Base-by-base conservation (phyloP, 257 asterid genomes). In the Scutellaria barbata region DNA sequence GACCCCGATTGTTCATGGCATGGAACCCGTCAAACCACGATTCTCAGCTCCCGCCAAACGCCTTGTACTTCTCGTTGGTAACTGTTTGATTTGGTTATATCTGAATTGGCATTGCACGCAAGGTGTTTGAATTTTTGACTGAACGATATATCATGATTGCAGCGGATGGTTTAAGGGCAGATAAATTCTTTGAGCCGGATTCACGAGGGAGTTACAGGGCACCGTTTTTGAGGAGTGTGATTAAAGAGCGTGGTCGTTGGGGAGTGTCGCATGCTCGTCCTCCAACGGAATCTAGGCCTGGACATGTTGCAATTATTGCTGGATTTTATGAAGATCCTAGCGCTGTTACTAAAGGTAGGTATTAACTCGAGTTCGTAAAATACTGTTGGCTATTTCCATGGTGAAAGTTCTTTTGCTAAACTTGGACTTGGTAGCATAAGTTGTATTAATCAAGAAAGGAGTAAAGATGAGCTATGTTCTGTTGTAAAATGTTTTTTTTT, bases 251-350 rank as follows among this genome's bases (percentile, higher is more conserved):
- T 66, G 99, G 99, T n/a, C 92, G 96, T 37, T 94, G 97, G 97
- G 99, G 99, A 73, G 98, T 94, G 33, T 94, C 99, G 5, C 98
- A 92, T 67, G 98, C 99, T 6, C 96, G 99, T 20, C 99, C 99
- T 51, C 99, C 99, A 5, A 94, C 99, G 2, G 99, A 94, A 76
- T 94, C 98, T 14, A 88, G 98, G 79, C 99, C 98, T 30, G 98
- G 99, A 8, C 99, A 94, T 85, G 99, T 94, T 79, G 96, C 99
- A 33, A 85, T 94, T 20, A 94, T 92, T 83, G 99, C 99, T 77
- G 99, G 99, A 0, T 92, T 94, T 74, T 94, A 94, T 79, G 99
- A 94, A 81, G 99, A 94, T 83, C 99, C 99, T 52, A 94, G 98
- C 76, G 99, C 99, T 55, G 96, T 94, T 61, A 94, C 99, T 18